A percentile compares a stretch with the other conserved stretches of the same genome.
phyloP scores from a whole-genome alignment of 768 basidiomycete species.

The Pisolithus orientalis region DNA sequence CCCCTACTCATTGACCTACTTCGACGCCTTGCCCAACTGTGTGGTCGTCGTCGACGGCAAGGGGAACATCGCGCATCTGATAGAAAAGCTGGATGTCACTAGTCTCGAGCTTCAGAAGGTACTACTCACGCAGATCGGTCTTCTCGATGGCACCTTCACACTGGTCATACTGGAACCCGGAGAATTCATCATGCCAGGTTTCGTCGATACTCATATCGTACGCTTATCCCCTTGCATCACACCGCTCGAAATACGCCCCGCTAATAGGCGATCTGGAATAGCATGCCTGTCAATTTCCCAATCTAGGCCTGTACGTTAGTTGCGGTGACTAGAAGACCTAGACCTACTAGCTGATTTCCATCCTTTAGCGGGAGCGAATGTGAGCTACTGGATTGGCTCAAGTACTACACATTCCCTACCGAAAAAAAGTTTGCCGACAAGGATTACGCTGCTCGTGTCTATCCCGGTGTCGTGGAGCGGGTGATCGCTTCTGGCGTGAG shows the following conservation, averaged over 20 bases:
- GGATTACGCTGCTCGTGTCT: conserved; percentile 62
- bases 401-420: conserved; percentile 79
- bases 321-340: background rate
- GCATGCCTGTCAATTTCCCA: conserved; percentile 39
- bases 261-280: conserved; percentile 4
- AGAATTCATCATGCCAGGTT: conserved; percentile 79
- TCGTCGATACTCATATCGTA: conserved; percentile 90
- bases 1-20: conserved; percentile 38
- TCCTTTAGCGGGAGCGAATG: conserved; percentile 67
- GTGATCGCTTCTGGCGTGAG: conserved; percentile 72
- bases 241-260: background rate
- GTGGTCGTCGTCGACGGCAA: conserved; percentile 45
- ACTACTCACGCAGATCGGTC: conserved; percentile 44
- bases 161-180: conserved; percentile 41
- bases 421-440: conserved; percentile 71
- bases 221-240: conserved; percentile 17
- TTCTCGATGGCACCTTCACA: conserved; percentile 23
- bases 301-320: conserved; percentile 29
- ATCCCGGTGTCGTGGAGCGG: conserved; percentile 64
- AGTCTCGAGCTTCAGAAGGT: conserved; percentile 41
- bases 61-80: conserved; percentile 61
- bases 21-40: conserved; percentile 43
- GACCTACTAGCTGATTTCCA: conserved; percentile 1
- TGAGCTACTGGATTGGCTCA: conserved; percentile 86
- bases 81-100: conserved; percentile 49